A percentile compares a stretch with the other conserved stretches of the same genome.
Evolutionary conservation across 768 basidiomycete species (phyloP).

Genomic region (Tylopilus sp.): DNA sequence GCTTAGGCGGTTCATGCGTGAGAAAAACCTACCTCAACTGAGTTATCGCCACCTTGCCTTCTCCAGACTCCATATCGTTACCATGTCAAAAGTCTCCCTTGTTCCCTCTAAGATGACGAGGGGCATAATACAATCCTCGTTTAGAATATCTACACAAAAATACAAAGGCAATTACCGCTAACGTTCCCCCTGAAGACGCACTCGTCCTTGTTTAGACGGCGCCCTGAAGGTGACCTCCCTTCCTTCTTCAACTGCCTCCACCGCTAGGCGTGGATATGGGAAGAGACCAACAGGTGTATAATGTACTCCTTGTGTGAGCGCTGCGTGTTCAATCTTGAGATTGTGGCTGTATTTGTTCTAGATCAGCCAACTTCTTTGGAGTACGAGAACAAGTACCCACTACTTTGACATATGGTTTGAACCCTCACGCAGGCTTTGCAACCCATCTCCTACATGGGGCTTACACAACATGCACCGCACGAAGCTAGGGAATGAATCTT

Average conservation of each 20-base stretch:
- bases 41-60: too few species aligned
- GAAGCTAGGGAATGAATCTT: rapidly evolving
- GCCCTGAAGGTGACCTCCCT: neutral
- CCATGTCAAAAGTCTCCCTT: neutral
- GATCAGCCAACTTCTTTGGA: neutral
- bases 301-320: neutral
- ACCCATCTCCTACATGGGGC: neutral
- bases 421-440: neutral
- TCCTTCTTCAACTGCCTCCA: slow-evolving; percentile 5
- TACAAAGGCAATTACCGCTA: too few species aligned
- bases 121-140: too few species aligned
- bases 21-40: neutral
- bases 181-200: too few species aligned
- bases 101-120: neutral
- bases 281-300: neutral
- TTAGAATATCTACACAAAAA: neutral
- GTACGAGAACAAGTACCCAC: neutral
- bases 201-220: neutral
- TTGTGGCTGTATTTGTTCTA: neutral
- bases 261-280: neutral
- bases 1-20: too few species aligned
- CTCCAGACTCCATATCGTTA: too few species aligned
- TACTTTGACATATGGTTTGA: neutral
- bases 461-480: slow-evolving; percentile 2
- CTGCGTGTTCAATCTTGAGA: rapidly evolving